Percentiles rank a stretch among this genome's conserved stretches.
phyloP scores from a whole-genome alignment of 2,329 filamentous ascomycete species.

The Pseudogymnoascus sp. region DNA sequence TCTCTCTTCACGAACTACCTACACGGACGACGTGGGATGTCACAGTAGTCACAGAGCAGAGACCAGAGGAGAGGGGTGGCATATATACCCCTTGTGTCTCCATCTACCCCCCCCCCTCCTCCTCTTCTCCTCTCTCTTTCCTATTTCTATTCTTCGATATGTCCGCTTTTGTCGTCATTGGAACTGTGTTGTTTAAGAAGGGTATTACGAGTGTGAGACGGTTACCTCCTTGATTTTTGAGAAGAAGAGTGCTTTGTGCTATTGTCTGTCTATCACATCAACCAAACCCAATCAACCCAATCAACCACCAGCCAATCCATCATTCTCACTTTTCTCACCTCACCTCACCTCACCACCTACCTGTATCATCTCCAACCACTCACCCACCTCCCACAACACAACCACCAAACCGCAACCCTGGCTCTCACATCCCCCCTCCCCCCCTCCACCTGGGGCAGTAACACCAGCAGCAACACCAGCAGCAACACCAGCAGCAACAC shows the following conservation, averaged over 20 bases:
- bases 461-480: conserved; percentile 30
- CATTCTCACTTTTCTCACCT: neutral
- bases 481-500: conserved; percentile 23
- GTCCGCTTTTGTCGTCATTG: neutral
- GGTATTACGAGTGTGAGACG: neutral
- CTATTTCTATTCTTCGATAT: neutral
- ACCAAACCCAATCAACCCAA: neutral
- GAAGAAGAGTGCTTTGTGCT: neutral
- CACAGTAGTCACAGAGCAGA: too few species aligned
- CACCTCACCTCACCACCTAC: conserved; percentile 15
- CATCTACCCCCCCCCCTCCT: neutral
- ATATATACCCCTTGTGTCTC: neutral
- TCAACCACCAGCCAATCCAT: neutral
- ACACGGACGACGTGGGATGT: neutral
- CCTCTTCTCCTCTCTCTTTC: neutral
- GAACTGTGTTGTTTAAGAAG: neutral
- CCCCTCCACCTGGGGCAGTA: conserved; percentile 36
- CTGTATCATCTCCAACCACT: conserved; percentile 5
- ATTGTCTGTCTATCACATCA: neutral
- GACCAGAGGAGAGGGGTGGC: too few species aligned
- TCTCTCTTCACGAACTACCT: too few species aligned
- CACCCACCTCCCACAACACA: neutral
- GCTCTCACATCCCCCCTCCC: conserved; percentile 21
- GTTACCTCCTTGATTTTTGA: neutral
- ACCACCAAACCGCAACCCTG: neutral